These are phyloP conservation scores for Aspergillus persii DNA, from an alignment of 2,329 filamentous ascomycete genomes.

Conservation along the genomic window DNA sequence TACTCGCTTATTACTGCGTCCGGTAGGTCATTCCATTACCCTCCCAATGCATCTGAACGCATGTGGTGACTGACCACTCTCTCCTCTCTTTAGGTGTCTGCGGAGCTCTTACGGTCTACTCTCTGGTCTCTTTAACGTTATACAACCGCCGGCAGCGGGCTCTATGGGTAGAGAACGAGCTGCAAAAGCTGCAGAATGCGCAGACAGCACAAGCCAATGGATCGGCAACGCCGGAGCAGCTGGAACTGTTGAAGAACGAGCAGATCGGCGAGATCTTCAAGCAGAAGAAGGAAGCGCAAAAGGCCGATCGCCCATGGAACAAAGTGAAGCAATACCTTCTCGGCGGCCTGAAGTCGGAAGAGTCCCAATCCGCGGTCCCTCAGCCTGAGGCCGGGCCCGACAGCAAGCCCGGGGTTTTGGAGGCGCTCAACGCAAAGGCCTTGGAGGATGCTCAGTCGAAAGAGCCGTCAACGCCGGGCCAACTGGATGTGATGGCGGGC, in stretches of 20 bases:
- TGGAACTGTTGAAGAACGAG: constrained; percentile 46
- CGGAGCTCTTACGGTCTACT: constrained; percentile 61
- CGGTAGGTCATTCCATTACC: constrained; percentile 45
- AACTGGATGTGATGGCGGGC: constrained; percentile 35
- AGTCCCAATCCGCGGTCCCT: constrained; percentile 15
- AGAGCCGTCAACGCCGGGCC: constrained; percentile 21
- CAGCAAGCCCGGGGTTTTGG: constrained; percentile 29
- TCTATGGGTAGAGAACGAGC: constrained; percentile 57
- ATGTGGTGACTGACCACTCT: background rate
- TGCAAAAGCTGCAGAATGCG: constrained; percentile 43
- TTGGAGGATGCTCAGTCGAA: constrained; percentile 23
- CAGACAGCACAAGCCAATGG: constrained; percentile 41
- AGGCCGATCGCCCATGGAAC: constrained; percentile 38
- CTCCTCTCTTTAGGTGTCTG: constrained; percentile 51
- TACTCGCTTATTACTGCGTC: constrained; percentile 60
- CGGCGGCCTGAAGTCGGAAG: constrained; percentile 38
- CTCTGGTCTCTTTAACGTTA: constrained; percentile 63
- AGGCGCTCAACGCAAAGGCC: constrained; percentile 37
- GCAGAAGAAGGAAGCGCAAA: constrained; percentile 39
- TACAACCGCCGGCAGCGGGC: constrained; percentile 65
- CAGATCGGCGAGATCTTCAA: constrained; percentile 43
- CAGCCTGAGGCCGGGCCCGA: constrained; percentile 10
- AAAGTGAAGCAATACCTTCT: constrained; percentile 39
- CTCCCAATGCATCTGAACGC: too few species aligned
- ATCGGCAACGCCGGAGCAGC: constrained; percentile 39